These are phyloP conservation scores for Tricholoma matsutake DNA, from an alignment of 768 basidiomycete species.

Conservation along the genomic window DNA sequence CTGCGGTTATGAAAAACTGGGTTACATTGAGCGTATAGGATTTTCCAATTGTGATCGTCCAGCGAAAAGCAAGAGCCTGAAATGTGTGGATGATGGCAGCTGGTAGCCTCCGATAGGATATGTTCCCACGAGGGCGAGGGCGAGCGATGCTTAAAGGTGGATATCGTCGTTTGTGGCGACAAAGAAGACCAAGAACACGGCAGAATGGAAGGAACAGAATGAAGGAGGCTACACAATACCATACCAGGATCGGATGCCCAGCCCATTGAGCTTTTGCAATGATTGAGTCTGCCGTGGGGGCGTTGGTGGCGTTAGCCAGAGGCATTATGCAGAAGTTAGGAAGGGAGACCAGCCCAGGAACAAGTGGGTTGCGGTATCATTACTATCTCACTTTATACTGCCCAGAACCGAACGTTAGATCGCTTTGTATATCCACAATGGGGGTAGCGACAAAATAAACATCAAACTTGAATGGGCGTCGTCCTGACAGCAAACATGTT, in stretches of 20 bases:
- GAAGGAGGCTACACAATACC: conserved; percentile 17
- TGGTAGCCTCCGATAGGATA: conserved; percentile 11
- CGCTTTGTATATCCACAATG: too few relatives aligned
- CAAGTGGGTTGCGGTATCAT: too few relatives aligned
- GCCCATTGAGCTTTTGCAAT: not conserved
- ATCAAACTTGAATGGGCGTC: too few relatives aligned
- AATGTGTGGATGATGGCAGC: conserved; percentile 12
- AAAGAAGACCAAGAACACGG: conserved; percentile 1
- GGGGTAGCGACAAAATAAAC: too few relatives aligned
- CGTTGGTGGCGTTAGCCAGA: not conserved
- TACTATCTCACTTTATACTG: too few relatives aligned
- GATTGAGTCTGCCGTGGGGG: not conserved
- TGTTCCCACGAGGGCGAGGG: not conserved
- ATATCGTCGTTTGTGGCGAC: not conserved
- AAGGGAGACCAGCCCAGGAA: not conserved
- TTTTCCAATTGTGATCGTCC: conserved; percentile 25
- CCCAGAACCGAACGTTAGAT: too few relatives aligned
- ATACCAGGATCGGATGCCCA: conserved; percentile 12
- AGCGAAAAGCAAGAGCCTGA: conserved; percentile 17
- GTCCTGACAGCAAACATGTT: too few relatives aligned
- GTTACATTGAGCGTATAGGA: conserved; percentile 32
- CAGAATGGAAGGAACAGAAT: conserved; percentile 12
- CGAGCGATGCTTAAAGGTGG: not conserved
- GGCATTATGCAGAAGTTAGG: not conserved
- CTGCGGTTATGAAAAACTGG: conserved; percentile 32